phyloP scores from a whole-genome alignment of 352 stramenopile genomes.

The Phytophthora vignae region DNA sequence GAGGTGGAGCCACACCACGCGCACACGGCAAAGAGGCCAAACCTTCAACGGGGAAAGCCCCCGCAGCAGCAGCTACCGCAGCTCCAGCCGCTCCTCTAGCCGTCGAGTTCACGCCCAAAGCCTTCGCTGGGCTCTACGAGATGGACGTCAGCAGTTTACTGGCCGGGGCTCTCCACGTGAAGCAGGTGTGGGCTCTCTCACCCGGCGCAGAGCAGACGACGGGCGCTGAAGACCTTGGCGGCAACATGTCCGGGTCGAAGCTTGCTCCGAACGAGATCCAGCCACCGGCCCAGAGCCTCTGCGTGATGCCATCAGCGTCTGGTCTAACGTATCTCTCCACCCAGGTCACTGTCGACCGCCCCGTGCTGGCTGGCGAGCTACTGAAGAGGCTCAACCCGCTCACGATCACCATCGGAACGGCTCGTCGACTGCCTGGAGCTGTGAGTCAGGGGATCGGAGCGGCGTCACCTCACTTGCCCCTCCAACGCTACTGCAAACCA shows the following conservation, averaged over 20 bases:
- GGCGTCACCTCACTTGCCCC: slow-evolving; percentile 46
- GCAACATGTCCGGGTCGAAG: slow-evolving; percentile 5
- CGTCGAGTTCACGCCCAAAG: slow-evolving; percentile 29
- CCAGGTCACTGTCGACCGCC: slow-evolving; percentile 55
- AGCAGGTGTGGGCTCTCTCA: slow-evolving; percentile 51
- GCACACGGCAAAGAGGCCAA: slow-evolving; percentile 44
- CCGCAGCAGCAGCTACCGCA: slow-evolving; percentile 3
- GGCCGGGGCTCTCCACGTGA: slow-evolving; percentile 40
- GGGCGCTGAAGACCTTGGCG: background rate
- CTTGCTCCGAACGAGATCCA: slow-evolving; percentile 16
- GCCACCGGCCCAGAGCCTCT: slow-evolving; percentile 35
- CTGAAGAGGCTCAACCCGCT: slow-evolving; percentile 70
- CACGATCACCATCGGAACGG: slow-evolving; percentile 59
- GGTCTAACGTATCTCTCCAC: slow-evolving; percentile 62
- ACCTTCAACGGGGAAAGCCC: slow-evolving; percentile 19
- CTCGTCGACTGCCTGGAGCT: slow-evolving; percentile 61
- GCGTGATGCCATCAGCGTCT: slow-evolving; percentile 28
- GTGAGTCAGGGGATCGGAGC: slow-evolving; percentile 21
- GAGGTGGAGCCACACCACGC: slow-evolving; percentile 15
- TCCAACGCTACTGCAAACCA: slow-evolving; percentile 59
- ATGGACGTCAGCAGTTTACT: slow-evolving; percentile 70
- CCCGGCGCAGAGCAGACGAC: background rate
- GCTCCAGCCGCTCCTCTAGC: slow-evolving; percentile 5
- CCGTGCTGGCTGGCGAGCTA: slow-evolving; percentile 51
- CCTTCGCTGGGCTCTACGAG: slow-evolving; percentile 64